These are phyloP conservation scores for Arachis monticola DNA, from an alignment of 331 rosid species.

Conservation along the genomic window DNA sequence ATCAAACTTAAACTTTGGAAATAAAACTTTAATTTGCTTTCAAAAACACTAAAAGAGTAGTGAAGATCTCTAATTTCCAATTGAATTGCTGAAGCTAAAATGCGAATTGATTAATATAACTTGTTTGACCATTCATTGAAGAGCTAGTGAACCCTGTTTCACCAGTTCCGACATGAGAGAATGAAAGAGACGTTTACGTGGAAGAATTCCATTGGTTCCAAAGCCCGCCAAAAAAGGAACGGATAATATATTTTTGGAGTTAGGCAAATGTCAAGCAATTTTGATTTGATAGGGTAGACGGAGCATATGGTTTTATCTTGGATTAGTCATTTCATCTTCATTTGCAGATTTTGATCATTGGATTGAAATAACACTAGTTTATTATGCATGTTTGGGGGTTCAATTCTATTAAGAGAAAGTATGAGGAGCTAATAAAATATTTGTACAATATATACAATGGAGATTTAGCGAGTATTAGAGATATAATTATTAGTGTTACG, in stretches of 20 bases:
- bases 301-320: background rate
- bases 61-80: background rate
- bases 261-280: slow-evolving; percentile 24
- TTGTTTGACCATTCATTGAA: slow-evolving; percentile 29
- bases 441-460: no score
- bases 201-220: slow-evolving; percentile 24
- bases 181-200: slow-evolving; percentile 32
- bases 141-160: slow-evolving; percentile 49
- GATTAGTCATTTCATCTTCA: background rate
- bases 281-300: background rate
- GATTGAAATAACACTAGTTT: background rate
- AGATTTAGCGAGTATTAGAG: no score
- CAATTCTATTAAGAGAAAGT: background rate
- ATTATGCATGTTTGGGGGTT: background rate
- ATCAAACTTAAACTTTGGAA: no score
- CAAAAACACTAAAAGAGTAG: no score
- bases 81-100: background rate
- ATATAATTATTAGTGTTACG: no score
- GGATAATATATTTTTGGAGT: background rate
- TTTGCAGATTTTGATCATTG: no score
- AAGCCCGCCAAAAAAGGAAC: slow-evolving; percentile 13
- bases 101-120: background rate
- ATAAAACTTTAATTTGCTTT: no score
- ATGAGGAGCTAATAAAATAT: no score
- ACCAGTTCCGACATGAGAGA: slow-evolving; percentile 49